Conservation (phyloP, 2,329 filamentous ascomycete genomes). For the Botrytis byssoidea region DNA sequence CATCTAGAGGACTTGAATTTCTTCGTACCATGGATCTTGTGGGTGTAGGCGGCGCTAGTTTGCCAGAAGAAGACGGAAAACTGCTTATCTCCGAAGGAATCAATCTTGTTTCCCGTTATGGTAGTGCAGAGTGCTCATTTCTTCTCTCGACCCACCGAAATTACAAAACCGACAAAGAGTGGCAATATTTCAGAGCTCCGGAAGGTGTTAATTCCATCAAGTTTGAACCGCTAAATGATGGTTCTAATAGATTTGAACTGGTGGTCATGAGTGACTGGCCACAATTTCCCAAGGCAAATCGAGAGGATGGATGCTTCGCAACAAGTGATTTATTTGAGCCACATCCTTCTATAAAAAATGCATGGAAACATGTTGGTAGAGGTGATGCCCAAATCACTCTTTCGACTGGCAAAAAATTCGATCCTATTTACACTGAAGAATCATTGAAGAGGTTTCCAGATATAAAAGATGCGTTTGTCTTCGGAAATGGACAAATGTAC, state of each 20-base stretch:
- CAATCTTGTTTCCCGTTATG: slow-evolving; percentile 60
- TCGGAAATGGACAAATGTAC: slow-evolving; percentile 56
- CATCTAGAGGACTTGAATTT: slow-evolving; percentile 43
- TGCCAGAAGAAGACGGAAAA: slow-evolving; percentile 54
- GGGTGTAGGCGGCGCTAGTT: slow-evolving; percentile 61
- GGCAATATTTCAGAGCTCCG: slow-evolving; percentile 56
- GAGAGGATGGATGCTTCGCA: slow-evolving; percentile 54
- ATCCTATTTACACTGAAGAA: slow-evolving; percentile 52
- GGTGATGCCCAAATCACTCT: slow-evolving; percentile 62
- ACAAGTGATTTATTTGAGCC: slow-evolving; percentile 62
- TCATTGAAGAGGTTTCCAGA: slow-evolving; percentile 47
- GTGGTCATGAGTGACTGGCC: slow-evolving; percentile 58
- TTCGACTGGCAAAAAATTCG: slow-evolving; percentile 55
- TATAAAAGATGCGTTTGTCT: slow-evolving; percentile 57
- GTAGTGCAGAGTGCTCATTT: slow-evolving; percentile 66
- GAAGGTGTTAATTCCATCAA: slow-evolving; percentile 39
- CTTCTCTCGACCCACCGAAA: slow-evolving; percentile 60
- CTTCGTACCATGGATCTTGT: slow-evolving; percentile 58
- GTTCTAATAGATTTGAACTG: slow-evolving; percentile 48
- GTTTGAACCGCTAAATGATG: slow-evolving; percentile 49
- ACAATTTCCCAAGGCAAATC: slow-evolving; percentile 57
- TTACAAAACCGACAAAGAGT: slow-evolving; percentile 49
- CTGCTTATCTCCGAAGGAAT: slow-evolving; percentile 50
- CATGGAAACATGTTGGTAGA: slow-evolving; percentile 62
- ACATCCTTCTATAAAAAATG: slow-evolving; percentile 50